A percentile compares a stretch with the other conserved stretches of the same genome.
phyloP scores from a whole-genome alignment of 2,329 filamentous ascomycete species.

The Didymella segeticola region DNA sequence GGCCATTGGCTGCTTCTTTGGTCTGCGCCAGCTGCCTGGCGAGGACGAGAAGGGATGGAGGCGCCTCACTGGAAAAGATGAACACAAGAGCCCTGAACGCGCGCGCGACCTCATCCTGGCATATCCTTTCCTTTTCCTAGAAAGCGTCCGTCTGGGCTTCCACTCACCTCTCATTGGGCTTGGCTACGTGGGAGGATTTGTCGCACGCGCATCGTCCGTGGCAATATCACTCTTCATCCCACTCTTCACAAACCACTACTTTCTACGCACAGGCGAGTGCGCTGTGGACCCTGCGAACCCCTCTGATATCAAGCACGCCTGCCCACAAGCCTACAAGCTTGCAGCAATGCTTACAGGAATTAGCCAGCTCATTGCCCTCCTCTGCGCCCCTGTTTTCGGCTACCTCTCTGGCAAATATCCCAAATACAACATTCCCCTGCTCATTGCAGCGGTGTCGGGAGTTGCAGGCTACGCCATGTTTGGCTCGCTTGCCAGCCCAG shows the following conservation, averaged over 20 bases:
- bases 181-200: slow-evolving; percentile 92
- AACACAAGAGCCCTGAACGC: slow-evolving; percentile 28
- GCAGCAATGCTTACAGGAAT: slow-evolving; percentile 87
- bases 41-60: slow-evolving; percentile 79
- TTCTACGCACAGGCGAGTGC: slow-evolving; percentile 81
- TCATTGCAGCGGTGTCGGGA: slow-evolving; percentile 74
- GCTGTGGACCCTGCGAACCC: slow-evolving; percentile 54
- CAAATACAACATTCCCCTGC: slow-evolving; percentile 74
- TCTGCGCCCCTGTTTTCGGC: slow-evolving; percentile 87
- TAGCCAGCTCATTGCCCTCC: slow-evolving; percentile 83
- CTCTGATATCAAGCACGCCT: slow-evolving; percentile 80
- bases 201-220: slow-evolving; percentile 91
- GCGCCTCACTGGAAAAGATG: slow-evolving; percentile 41
- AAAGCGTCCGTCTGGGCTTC: slow-evolving; percentile 67
- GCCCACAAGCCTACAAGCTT: slow-evolving; percentile 84
- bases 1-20: slow-evolving; percentile 77
- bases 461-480: slow-evolving; percentile 80
- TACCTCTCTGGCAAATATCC: slow-evolving; percentile 74
- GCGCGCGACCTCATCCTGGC: slow-evolving; percentile 66
- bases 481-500: slow-evolving; percentile 77
- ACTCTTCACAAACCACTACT: slow-evolving; percentile 90
- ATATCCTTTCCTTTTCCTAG: slow-evolving; percentile 53
- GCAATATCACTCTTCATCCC: slow-evolving; percentile 95
- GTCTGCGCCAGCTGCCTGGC: slow-evolving; percentile 70
- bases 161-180: slow-evolving; percentile 80